phyloP scores from a whole-genome alignment of 2,329 filamentous ascomycete genomes.

The Cordyceps cicadae region DNA sequence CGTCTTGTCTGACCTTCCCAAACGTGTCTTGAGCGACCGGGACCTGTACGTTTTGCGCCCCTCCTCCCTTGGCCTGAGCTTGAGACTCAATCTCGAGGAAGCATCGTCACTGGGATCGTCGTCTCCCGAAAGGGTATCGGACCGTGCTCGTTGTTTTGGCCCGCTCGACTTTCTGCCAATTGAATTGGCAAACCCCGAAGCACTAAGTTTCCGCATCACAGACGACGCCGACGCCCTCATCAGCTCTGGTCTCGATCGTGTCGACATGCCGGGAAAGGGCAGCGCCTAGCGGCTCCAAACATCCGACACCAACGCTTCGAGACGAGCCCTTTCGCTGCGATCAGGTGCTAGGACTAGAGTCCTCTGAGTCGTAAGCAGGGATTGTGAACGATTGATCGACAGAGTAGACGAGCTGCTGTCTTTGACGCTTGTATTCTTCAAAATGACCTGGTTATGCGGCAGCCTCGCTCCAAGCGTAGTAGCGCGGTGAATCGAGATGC shows the following conservation, averaged over 20 bases:
- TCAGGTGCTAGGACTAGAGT: constrained; percentile 66
- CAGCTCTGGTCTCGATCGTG: constrained; percentile 55
- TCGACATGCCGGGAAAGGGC: constrained; percentile 75
- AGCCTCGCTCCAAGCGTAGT: constrained; percentile 64
- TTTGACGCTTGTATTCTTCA: constrained; percentile 65
- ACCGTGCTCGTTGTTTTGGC: constrained; percentile 21
- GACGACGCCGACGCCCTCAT: constrained; percentile 74
- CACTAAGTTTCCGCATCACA: constrained; percentile 80
- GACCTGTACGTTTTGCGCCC: constrained; percentile 4
- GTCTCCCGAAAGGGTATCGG: constrained; percentile 2
- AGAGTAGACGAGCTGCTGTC: constrained; percentile 31
- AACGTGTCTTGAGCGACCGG: constrained; percentile 7
- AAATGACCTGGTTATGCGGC: constrained; percentile 65
- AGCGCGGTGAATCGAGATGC: constrained; percentile 71
- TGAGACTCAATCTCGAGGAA: constrained; percentile 1
- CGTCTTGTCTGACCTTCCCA: constrained; percentile 6
- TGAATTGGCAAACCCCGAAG: constrained; percentile 67
- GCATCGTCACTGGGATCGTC: constrained; percentile 4
- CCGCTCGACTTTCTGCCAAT: constrained; percentile 66
- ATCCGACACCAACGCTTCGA: constrained; percentile 67
- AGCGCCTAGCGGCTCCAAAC: constrained; percentile 77
- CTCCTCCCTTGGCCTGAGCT: not conserved
- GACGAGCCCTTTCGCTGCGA: constrained; percentile 64
- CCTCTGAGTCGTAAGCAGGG: constrained; percentile 59
- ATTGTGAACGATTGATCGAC: constrained; percentile 69